phyloP scores from a whole-genome alignment of 169 alveolate species.

The Plasmodium adleri region DNA sequence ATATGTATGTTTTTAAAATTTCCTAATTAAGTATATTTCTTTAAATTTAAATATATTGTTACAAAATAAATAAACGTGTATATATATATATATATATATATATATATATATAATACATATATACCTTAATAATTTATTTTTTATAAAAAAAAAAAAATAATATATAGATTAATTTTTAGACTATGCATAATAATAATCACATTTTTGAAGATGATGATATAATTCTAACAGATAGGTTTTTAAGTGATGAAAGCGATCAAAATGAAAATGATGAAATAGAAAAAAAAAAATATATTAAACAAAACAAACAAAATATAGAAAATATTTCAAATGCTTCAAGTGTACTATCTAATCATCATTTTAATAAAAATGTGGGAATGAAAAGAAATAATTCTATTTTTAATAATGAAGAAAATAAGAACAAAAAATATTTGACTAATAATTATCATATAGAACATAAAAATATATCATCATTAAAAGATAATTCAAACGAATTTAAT shows the following conservation, averaged over 20 bases:
- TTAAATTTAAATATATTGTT: too few relatives aligned
- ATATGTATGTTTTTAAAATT: too few relatives aligned
- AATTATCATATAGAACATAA: not conserved
- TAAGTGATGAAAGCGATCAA: slow-evolving; percentile 13
- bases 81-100: not conserved
- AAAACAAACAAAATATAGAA: not conserved
- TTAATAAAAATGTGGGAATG: not conserved
- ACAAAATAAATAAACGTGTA: not conserved
- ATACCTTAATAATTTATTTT: not conserved
- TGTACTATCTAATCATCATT: not conserved
- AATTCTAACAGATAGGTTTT: slow-evolving; percentile 44
- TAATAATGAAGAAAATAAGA: not conserved
- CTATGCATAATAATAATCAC: not conserved
- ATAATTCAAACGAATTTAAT: slow-evolving; percentile 7
- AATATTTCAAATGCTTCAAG: too few relatives aligned
- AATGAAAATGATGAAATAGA: slow-evolving; percentile 24
- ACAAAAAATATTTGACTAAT: not conserved
- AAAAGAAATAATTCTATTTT: not conserved
- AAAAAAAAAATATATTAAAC: slow-evolving; percentile 1
- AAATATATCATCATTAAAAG: slow-evolving; percentile 7
- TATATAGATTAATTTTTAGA: slow-evolving; percentile 2
- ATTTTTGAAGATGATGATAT: slow-evolving; percentile 35
- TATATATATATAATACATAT: not conserved
- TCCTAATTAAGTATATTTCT: too few relatives aligned
- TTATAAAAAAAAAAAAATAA: not conserved